A percentile compares a stretch with the other conserved stretches of the same genome.
phyloP scores from a whole-genome alignment of 306 rosid genomes.

The Urtica urens region DNA sequence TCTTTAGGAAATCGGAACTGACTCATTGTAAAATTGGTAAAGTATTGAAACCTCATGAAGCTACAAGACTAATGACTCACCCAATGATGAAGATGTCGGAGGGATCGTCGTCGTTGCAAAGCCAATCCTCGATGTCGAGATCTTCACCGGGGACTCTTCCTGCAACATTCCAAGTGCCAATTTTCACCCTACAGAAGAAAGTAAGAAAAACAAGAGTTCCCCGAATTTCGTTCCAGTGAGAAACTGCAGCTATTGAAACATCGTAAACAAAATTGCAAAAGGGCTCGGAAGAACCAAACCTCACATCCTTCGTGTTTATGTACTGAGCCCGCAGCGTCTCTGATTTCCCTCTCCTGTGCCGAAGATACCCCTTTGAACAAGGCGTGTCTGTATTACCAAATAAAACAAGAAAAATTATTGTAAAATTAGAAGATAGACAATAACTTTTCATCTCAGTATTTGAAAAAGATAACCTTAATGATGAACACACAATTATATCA shows the following conservation, averaged over 20 bases:
- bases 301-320: constrained; percentile 78
- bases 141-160: constrained; percentile 67
- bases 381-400: constrained; percentile 39
- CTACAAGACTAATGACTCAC: constrained; percentile 36
- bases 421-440: no score
- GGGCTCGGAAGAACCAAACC: constrained; percentile 32
- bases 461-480: no score
- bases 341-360: constrained; percentile 87
- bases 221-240: constrained; percentile 10
- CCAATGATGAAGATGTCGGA: constrained; percentile 81
- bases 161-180: constrained; percentile 92
- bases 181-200: constrained; percentile 52
- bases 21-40: no score
- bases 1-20: no score
- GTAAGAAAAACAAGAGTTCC: constrained; percentile 13
- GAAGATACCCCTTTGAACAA: constrained; percentile 30
- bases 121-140: constrained; percentile 81
- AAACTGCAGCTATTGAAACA: no score
- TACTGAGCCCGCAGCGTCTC: constrained; percentile 94
- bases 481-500: no score
- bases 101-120: constrained; percentile 55
- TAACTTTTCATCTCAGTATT: no score
- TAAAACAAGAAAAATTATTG: no score
- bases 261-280: constrained; percentile 15
- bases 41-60: no score